These are phyloP conservation scores for Leccinum obscurum DNA, from an alignment of 768 basidiomycete species.

Conservation along the genomic window DNA sequence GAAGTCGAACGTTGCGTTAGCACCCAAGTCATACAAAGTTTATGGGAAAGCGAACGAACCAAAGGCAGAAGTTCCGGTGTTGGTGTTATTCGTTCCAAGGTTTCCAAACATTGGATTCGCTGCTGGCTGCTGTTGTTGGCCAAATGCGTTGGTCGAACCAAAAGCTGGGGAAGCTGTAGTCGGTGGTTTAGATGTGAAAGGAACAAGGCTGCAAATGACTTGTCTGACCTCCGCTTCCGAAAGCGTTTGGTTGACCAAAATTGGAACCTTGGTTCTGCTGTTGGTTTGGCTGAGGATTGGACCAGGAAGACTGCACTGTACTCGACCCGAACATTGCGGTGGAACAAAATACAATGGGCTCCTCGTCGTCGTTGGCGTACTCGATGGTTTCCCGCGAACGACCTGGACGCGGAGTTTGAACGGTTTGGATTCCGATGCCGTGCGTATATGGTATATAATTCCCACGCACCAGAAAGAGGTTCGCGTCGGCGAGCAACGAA, in stretches of 20 bases:
- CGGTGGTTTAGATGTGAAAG: constrained; percentile 25
- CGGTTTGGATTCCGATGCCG: constrained; percentile 16
- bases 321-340: constrained; percentile 60
- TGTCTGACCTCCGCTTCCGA: constrained; percentile 52
- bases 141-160: constrained; percentile 56
- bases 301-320: constrained; percentile 63
- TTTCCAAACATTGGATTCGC: constrained; percentile 84
- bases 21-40: constrained; percentile 3
- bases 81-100: constrained; percentile 38
- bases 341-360: constrained; percentile 12
- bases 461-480: constrained; percentile 24
- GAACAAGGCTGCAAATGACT: constrained; percentile 30
- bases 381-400: constrained; percentile 10
- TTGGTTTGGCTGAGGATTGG: constrained; percentile 63
- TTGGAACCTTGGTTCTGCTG: constrained; percentile 53
- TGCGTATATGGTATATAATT: constrained; percentile 24
- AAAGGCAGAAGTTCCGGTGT: constrained; percentile 36
- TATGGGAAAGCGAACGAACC: constrained; percentile 27
- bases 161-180: constrained; percentile 55
- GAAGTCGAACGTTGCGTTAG: constrained; percentile 9
- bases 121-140: constrained; percentile 65
- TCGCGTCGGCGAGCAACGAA: background rate
- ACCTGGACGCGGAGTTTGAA: constrained; percentile 21
- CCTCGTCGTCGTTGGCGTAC: constrained; percentile 29
- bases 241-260: constrained; percentile 71